A percentile compares a stretch with the other conserved stretches of the same genome.
Conservation (phyloP, 1,284 basidiomycete species). For the Agroathelia rolfsii region DNA sequence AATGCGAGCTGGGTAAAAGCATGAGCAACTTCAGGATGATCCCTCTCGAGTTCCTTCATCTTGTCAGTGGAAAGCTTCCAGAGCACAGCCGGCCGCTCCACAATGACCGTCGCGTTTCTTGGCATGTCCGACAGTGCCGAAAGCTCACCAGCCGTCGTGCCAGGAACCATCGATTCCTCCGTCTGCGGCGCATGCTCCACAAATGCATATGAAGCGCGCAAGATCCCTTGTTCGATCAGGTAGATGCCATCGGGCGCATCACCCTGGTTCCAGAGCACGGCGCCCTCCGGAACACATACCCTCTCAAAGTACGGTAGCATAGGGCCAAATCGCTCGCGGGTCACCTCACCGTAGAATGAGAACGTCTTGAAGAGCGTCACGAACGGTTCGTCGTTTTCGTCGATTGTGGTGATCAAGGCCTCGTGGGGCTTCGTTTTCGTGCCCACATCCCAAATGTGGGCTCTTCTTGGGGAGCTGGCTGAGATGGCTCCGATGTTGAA, state of each 20-base stretch:
- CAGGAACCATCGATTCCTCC: constrained; percentile 88
- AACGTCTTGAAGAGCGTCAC: constrained; percentile 70
- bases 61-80: constrained; percentile 66
- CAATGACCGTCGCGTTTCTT: constrained; percentile 80
- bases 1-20: constrained; percentile 66
- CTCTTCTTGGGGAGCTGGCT: constrained; percentile 64
- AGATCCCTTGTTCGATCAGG: constrained; percentile 75
- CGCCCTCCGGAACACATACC: constrained; percentile 44
- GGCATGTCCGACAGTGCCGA: constrained; percentile 67
- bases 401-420: too few relatives aligned
- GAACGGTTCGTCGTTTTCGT: constrained; percentile 37
- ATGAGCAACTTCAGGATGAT: constrained; percentile 56
- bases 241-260: constrained; percentile 78
- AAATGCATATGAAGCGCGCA: constrained; percentile 75
- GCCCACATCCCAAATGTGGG: constrained; percentile 73
- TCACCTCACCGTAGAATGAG: constrained; percentile 50
- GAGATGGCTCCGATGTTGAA: constrained; percentile 47
- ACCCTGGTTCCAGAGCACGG: constrained; percentile 68
- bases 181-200: constrained; percentile 55
- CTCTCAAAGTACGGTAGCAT: constrained; percentile 71
- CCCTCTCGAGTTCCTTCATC: constrained; percentile 51
- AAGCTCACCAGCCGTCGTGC: constrained; percentile 84
- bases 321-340: constrained; percentile 37
- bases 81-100: constrained; percentile 66
- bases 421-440: too few relatives aligned